These are phyloP conservation scores for Breynia disticha DNA, from an alignment of 441 rosid species.

Conservation along the genomic window DNA sequence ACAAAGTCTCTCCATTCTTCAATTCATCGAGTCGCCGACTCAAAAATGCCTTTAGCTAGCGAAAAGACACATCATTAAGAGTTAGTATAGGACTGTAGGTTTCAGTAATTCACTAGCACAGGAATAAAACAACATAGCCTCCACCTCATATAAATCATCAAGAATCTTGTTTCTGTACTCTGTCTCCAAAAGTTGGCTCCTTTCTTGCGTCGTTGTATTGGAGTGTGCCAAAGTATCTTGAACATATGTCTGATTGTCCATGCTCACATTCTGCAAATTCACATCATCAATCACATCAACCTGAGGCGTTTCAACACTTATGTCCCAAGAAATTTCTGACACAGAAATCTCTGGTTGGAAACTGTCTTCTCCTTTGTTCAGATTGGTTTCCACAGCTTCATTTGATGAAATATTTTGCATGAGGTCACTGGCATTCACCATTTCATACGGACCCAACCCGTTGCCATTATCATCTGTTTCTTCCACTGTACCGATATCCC, in stretches of 20 bases:
- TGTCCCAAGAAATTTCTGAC: conserved; percentile 84
- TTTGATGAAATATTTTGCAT: conserved; percentile 30
- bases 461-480: conserved; percentile 65
- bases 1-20: conserved; percentile 63
- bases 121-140: conserved; percentile 2
- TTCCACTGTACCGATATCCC: conserved; percentile 87
- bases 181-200: conserved; percentile 84
- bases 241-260: conserved; percentile 31
- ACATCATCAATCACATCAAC: conserved; percentile 52
- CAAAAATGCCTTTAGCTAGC: conserved; percentile 83
- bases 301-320: conserved; percentile 84
- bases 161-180: conserved; percentile 89
- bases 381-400: conserved; percentile 32
- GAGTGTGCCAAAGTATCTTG: conserved; percentile 29
- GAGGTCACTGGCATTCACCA: conserved; percentile 74
- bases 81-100: neutral
- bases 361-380: conserved; percentile 29
- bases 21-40: conserved; percentile 68
- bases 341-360: conserved; percentile 32
- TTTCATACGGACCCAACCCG: conserved; percentile 89
- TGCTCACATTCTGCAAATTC: conserved; percentile 24
- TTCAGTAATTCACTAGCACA: neutral
- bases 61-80: conserved; percentile 13
- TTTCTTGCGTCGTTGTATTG: conserved; percentile 36
- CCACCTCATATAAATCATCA: conserved; percentile 89